Conservation (phyloP, 2,329 filamentous ascomycete species). For the Camillea tinctor region DNA sequence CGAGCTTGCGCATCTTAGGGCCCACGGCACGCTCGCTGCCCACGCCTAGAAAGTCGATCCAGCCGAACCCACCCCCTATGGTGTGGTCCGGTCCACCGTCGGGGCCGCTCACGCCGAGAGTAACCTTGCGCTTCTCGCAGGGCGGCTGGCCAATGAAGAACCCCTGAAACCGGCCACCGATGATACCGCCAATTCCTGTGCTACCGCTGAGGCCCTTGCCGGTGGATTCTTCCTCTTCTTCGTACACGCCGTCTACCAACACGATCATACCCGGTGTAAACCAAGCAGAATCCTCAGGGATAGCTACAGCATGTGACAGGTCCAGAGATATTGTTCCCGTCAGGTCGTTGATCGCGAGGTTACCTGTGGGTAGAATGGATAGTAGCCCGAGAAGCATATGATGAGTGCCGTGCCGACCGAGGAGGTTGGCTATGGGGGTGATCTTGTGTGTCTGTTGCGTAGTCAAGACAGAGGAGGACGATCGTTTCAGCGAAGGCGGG, state of each 20-base stretch:
- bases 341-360: constrained; percentile 78
- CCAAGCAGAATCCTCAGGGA: constrained; percentile 85
- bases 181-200: constrained; percentile 81
- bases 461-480: constrained; percentile 53
- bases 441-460: constrained; percentile 75
- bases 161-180: constrained; percentile 88
- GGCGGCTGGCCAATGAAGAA: constrained; percentile 91
- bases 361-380: constrained; percentile 75
- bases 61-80: constrained; percentile 83
- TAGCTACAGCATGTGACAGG: constrained; percentile 73
- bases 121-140: constrained; percentile 78
- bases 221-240: constrained; percentile 77
- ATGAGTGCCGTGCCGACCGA: constrained; percentile 77
- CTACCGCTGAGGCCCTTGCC: constrained; percentile 72
- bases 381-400: constrained; percentile 88
- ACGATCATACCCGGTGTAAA: constrained; percentile 96
- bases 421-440: constrained; percentile 75
- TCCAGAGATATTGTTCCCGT: constrained; percentile 87
- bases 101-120: constrained; percentile 67
- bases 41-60: constrained; percentile 93
- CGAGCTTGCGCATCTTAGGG: constrained; percentile 76
- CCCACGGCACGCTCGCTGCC: constrained; percentile 86
- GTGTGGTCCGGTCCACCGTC: constrained; percentile 59
- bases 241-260: constrained; percentile 91
- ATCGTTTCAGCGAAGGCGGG: constrained; percentile 54